Conservation (phyloP, 108 stramenopile genomes). For the Stephanodiscus minutulus region DNA sequence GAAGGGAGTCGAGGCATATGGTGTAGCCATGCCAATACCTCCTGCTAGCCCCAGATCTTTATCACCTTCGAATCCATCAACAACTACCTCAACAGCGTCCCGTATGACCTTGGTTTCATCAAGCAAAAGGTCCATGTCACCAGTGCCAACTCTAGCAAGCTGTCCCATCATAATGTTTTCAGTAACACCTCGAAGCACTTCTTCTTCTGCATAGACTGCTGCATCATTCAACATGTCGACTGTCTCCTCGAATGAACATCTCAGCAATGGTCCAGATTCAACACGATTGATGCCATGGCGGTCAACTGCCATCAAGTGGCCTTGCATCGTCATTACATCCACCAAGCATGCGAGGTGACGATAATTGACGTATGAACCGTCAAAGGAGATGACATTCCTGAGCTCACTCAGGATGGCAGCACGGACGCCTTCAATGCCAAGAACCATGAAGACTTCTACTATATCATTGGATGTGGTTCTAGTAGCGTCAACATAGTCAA, state of each 20-base stretch:
- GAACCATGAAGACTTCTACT: conserved; percentile 93
- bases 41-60: conserved; percentile 67
- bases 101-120: conserved; percentile 93
- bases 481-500: conserved; percentile 92
- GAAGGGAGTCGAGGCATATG: conserved; percentile 74
- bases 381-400: conserved; percentile 91
- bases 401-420: conserved; percentile 84
- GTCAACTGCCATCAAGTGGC: conserved; percentile 96
- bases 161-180: conserved; percentile 99
- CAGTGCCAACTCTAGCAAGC: conserved; percentile 93
- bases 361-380: conserved; percentile 99
- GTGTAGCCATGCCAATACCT: conserved; percentile 67
- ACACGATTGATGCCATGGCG: conserved; percentile 99
- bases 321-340: conserved; percentile 99
- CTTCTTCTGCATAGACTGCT: conserved; percentile 92
- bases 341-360: conserved; percentile 97
- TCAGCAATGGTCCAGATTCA: conserved; percentile 93
- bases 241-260: conserved; percentile 98
- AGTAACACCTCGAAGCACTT: conserved; percentile 94
- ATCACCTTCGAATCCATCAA: conserved; percentile 74
- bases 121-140: conserved; percentile 92
- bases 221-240: conserved; percentile 99
- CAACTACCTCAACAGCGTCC: conserved; percentile 89
- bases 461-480: conserved; percentile 94
- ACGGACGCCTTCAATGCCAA: conserved; percentile 98